These are phyloP conservation scores for Phoma sp. DNA, from an alignment of 2,329 filamentous ascomycete species.

Conservation along the genomic window DNA sequence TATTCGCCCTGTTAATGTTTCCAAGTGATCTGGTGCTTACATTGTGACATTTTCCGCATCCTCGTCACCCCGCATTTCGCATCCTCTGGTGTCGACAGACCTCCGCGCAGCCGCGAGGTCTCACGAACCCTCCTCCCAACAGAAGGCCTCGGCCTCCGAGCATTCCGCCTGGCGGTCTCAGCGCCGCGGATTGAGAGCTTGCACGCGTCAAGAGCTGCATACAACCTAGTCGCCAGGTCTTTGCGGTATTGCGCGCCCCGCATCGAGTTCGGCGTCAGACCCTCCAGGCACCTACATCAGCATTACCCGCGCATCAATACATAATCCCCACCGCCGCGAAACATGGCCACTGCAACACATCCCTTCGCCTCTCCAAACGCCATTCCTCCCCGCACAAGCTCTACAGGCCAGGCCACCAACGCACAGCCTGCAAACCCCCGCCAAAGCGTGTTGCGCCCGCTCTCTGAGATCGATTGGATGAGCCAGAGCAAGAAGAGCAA, in stretches of 20 bases:
- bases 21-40: constrained; percentile 1
- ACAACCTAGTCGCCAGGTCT: constrained; percentile 1
- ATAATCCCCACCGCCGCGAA: constrained; percentile 7
- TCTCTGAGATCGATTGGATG: constrained; percentile 50
- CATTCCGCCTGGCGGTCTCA: constrained; percentile 10
- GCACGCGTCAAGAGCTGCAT: constrained; percentile 17
- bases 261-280: constrained; percentile 13
- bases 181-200: constrained; percentile 7
- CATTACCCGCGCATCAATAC: constrained; percentile 9
- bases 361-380: constrained; percentile 48
- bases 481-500: constrained; percentile 49
- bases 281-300: constrained; percentile 17
- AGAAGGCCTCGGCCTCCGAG: constrained; percentile 11
- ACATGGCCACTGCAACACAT: constrained; percentile 22
- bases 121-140: constrained; percentile 10
- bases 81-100: neutral
- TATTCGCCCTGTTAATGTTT: neutral
- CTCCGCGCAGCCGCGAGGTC: neutral
- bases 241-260: constrained; percentile 10
- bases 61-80: no score
- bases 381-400: constrained; percentile 49
- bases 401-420: constrained; percentile 42
- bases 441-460: constrained; percentile 43
- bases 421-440: constrained; percentile 33
- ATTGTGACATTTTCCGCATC: neutral